These are phyloP conservation scores for Oropetium thomaeum DNA, from an alignment of 176 grass and related monocot species.

Conservation along the genomic window DNA sequence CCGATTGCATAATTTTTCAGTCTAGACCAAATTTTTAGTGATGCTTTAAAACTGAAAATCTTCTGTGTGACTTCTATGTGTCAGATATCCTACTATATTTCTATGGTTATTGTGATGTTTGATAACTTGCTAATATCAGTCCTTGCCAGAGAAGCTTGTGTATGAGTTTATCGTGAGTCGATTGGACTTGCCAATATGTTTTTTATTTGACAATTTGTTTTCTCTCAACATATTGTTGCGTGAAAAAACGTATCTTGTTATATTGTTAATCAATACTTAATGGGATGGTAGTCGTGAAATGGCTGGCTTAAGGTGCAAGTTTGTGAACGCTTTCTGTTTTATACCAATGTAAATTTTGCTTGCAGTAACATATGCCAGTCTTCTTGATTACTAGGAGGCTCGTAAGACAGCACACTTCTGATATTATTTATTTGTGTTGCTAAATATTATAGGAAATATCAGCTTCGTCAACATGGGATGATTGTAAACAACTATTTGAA, in stretches of 20 bases:
- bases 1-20: neutral
- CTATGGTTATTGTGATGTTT: conserved; percentile 6
- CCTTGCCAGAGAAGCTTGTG: neutral
- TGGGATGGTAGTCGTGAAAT: neutral
- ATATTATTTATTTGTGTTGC: conserved; percentile 18
- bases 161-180: neutral
- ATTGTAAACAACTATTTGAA: conserved; percentile 69
- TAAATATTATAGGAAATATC: conserved; percentile 69
- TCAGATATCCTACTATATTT: neutral
- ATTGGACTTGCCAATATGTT: neutral
- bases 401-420: neutral
- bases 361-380: neutral
- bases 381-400: neutral
- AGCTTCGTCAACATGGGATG: conserved; percentile 77
- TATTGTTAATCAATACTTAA: neutral
- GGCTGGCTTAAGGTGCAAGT: neutral
- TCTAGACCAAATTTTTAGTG: neutral
- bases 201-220: neutral
- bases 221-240: neutral
- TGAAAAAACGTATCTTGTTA: neutral
- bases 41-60: neutral
- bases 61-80: neutral
- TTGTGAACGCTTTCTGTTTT: neutral
- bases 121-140: neutral
- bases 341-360: neutral